Evolutionary conservation across 176 grass and related monocot species (phyloP).

Genomic region (Neostapfia colusana): DNA sequence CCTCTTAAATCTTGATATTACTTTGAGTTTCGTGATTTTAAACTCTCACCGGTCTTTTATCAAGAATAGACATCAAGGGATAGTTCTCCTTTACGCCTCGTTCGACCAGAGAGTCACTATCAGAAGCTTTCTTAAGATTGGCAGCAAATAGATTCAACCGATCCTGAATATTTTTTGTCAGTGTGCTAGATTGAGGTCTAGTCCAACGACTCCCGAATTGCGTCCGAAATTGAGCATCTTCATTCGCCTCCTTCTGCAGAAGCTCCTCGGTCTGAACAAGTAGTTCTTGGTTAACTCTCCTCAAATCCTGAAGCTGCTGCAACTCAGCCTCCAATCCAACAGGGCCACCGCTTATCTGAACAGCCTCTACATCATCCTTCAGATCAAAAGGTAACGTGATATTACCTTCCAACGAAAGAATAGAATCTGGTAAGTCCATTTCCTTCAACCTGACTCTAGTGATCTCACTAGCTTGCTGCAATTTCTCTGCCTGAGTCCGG

Average conservation of each 20-base stretch:
- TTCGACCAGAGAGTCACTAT: slow-evolving; percentile 79
- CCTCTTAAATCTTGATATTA: slow-evolving; percentile 5
- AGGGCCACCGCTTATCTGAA: slow-evolving; percentile 98
- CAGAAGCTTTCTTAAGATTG: slow-evolving; percentile 91
- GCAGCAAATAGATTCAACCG: slow-evolving; percentile 84
- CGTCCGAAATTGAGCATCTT: slow-evolving; percentile 88
- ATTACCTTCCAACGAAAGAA: slow-evolving; percentile 94
- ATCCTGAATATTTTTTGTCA: slow-evolving; percentile 96
- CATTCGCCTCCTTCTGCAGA: slow-evolving; percentile 89
- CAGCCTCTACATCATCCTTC: slow-evolving; percentile 89
- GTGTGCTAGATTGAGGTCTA: slow-evolving; percentile 87
- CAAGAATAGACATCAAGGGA: slow-evolving; percentile 88
- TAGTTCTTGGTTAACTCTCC: slow-evolving; percentile 92
- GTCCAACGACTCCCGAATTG: slow-evolving; percentile 95
- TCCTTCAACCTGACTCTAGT: slow-evolving; percentile 94
- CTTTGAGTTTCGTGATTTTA: slow-evolving; percentile 22
- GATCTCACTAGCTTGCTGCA: slow-evolving; percentile 97
- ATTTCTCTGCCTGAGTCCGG: slow-evolving; percentile 88
- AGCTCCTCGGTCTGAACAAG: slow-evolving; percentile 91
- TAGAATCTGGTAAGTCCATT: slow-evolving; percentile 99
- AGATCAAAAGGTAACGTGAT: slow-evolving; percentile 76
- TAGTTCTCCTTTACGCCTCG: slow-evolving; percentile 75
- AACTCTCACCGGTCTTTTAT: slow-evolving; percentile 71
- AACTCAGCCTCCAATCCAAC: slow-evolving; percentile 76
- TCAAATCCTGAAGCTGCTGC: slow-evolving; percentile 96